Evolutionary conservation across 1,284 basidiomycete genomes (phyloP), one percentile per base, ranked within the genome.

Genomic region (Earliella scabrosa): DNA sequence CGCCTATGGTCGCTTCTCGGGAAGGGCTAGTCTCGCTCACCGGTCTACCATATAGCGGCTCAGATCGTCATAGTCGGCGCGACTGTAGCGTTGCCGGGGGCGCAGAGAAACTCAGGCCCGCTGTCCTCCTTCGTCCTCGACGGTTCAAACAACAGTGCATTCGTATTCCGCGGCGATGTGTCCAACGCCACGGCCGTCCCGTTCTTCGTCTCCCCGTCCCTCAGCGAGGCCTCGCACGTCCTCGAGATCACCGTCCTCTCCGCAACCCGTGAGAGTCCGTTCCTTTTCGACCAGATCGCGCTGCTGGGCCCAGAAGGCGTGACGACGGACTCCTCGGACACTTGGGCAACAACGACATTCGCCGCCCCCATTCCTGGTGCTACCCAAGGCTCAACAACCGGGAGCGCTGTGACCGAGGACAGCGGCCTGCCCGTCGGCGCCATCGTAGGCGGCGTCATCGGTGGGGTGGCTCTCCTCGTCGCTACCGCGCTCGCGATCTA

Each of bases 31-130:
- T n/a, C n/a, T n/a, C n/a, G n/a, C n/a, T n/a, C n/a, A n/a, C n/a
- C n/a, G n/a, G n/a, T n/a, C n/a, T n/a, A n/a, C n/a, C 11, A 32
- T 14, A 18, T 23, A 67, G 66, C 63, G 2, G 59, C 64, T n/a
- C 52, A 60, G 11, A 59, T 67, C 26, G 56, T 56, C 7, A 52
- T 67, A 21, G 53, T 62, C 31, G 66, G 66, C 14, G 56, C 59
- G 6, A 61, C 63, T 9, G 29, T 63, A 8, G 55, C 58, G 11
- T 48, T 52, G 6, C 49, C 50, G 2, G 45, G 36, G 26, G 52
- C 51, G 20, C 41, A 11, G 5, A 21, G 31, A n/a, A 21, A 50
- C 24, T 27, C 49, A 6, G 60, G 58, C 2, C 59, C 66, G n/a
- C 29, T 62, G 9, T 59, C 64, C 2, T 41, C 46, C 8, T 63